Conservation (phyloP, 2,329 filamentous ascomycete species). For the Botrytis galanthina region DNA sequence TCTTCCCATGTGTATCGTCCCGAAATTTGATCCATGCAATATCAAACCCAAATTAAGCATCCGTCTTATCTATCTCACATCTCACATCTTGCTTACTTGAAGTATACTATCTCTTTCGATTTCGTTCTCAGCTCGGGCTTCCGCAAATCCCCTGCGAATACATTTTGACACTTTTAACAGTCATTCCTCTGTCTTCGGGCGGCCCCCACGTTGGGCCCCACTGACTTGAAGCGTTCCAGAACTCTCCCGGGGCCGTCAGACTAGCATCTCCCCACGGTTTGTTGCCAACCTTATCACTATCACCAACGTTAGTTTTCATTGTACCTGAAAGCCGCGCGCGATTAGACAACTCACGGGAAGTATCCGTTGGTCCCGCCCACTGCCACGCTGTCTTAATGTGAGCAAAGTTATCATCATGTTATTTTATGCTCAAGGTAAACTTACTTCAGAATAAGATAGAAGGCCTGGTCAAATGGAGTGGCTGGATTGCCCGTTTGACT, state of each 20-base stretch:
- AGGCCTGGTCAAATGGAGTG: constrained; percentile 52
- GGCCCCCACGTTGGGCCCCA: constrained; percentile 49
- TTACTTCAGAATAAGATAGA: constrained; percentile 50
- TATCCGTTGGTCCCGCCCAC: constrained; percentile 50
- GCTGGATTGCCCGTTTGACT: constrained; percentile 37
- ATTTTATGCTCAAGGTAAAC: not conserved
- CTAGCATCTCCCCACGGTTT: constrained; percentile 49
- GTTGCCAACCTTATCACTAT: constrained; percentile 43
- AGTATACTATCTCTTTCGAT: not conserved
- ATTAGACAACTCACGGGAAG: constrained; percentile 41
- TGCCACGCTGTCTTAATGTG: constrained; percentile 40
- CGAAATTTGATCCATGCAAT: not conserved
- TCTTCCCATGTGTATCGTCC: not conserved
- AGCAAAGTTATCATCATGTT: not conserved
- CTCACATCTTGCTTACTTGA: not conserved
- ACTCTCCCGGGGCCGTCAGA: constrained; percentile 43
- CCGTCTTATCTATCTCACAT: not conserved
- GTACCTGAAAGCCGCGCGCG: not conserved
- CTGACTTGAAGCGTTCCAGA: constrained; percentile 43
- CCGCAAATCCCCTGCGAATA: constrained; percentile 23
- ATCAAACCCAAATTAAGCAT: not conserved
- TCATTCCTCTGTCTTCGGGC: constrained; percentile 26
- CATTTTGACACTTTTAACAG: constrained; percentile 29
- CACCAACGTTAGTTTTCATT: constrained; percentile 22
- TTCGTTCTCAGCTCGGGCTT: constrained; percentile 5